phyloP scores from a whole-genome alignment of 2,329 filamentous ascomycete species.

The Neopestalotiopsis sp. region DNA sequence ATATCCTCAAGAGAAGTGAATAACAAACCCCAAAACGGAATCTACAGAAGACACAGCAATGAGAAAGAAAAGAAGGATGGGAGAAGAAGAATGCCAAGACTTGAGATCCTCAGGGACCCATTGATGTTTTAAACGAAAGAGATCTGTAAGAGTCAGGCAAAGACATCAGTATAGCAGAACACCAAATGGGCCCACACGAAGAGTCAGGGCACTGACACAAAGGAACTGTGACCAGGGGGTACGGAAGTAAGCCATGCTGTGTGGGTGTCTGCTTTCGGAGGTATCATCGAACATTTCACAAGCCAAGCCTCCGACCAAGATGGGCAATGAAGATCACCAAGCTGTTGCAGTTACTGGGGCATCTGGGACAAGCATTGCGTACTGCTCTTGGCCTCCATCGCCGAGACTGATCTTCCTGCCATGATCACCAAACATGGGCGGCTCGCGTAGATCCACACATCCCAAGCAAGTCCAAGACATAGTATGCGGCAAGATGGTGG shows the following conservation, averaged over 20 bases:
- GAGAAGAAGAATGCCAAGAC: slow-evolving; percentile 13
- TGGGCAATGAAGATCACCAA: slow-evolving; percentile 16
- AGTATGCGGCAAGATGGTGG: slow-evolving; percentile 20
- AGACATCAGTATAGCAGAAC: not conserved
- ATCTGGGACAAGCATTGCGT: slow-evolving; percentile 18
- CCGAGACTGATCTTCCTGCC: slow-evolving; percentile 14
- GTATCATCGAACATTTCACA: not conserved
- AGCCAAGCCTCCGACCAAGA: slow-evolving; percentile 14
- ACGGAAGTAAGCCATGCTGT: not conserved
- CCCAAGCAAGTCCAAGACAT: slow-evolving; percentile 20
- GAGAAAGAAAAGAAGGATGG: slow-evolving; percentile 15
- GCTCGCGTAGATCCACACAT: slow-evolving; percentile 17
- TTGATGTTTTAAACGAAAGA: slow-evolving; percentile 14
- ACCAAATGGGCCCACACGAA: slow-evolving; percentile 5
- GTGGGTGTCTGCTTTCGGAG: too few relatives aligned
- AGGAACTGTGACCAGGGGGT: not conserved
- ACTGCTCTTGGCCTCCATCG: not conserved
- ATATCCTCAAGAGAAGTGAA: slow-evolving; percentile 4
- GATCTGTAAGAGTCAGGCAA: slow-evolving; percentile 12
- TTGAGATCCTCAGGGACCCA: slow-evolving; percentile 16
- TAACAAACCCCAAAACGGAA: slow-evolving; percentile 14
- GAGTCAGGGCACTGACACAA: slow-evolving; percentile 3
- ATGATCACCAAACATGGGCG: slow-evolving; percentile 16
- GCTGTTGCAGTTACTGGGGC: slow-evolving; percentile 4
- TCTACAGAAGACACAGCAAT: slow-evolving; percentile 5